Evolutionary conservation across 129 eudicot genomes (phyloP).

Genomic region (Tagetes erecta): DNA sequence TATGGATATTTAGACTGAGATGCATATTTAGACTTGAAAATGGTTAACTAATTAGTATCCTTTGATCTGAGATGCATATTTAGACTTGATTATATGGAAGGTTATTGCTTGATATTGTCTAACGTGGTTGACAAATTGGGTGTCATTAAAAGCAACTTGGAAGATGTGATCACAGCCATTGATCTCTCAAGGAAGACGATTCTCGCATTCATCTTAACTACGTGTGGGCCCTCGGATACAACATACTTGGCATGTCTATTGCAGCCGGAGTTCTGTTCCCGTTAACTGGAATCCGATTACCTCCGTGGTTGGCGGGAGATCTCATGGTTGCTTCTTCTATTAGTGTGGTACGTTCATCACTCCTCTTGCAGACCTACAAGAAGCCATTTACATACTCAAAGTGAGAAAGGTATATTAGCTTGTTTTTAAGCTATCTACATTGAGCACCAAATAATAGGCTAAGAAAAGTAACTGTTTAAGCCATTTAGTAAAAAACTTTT

Average conservation of each 20-base stretch:
- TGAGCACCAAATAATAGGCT: constrained; percentile 7
- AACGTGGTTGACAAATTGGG: constrained; percentile 68
- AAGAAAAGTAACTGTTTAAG: constrained; percentile 13
- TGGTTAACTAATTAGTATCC: too few relatives aligned
- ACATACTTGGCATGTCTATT: constrained; percentile 55
- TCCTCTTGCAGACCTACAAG: constrained; percentile 52
- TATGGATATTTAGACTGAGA: too few relatives aligned
- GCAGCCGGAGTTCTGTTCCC: constrained; percentile 64
- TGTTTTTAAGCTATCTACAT: background rate
- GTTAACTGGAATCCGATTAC: constrained; percentile 49
- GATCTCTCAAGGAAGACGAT: constrained; percentile 58
- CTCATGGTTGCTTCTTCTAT: constrained; percentile 72
- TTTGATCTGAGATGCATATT: too few relatives aligned
- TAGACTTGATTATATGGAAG: too few relatives aligned
- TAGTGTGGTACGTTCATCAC: constrained; percentile 64
- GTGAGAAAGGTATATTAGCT: constrained; percentile 4
- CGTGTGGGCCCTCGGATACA: constrained; percentile 65
- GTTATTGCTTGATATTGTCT: too few relatives aligned
- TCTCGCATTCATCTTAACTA: constrained; percentile 54
- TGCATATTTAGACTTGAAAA: too few relatives aligned
- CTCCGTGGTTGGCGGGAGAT: constrained; percentile 75
- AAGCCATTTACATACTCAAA: constrained; percentile 45
- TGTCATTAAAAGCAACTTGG: constrained; percentile 57
- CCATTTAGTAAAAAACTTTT: background rate
- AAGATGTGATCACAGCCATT: constrained; percentile 60